Conservation (phyloP, 495 filamentous ascomycete genomes). For the Talaromyces ruber region DNA sequence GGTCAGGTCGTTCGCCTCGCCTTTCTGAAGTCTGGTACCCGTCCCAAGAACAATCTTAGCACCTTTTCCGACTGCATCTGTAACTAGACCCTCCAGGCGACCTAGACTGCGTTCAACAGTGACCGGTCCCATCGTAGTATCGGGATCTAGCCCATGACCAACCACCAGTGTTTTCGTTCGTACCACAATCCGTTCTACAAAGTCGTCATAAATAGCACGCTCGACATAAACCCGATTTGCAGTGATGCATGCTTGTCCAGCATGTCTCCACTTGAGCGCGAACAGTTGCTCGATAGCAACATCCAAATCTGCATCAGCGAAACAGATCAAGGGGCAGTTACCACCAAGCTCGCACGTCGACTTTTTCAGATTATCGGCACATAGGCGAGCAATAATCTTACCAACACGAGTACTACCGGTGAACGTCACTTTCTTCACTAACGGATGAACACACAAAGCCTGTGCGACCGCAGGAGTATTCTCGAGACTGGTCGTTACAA, state of each 20-base stretch:
- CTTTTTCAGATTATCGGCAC: conserved; percentile 59
- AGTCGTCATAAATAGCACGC: conserved; percentile 42
- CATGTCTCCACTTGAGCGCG: conserved; percentile 57
- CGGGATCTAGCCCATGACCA: conserved; percentile 42
- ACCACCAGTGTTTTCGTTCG: conserved; percentile 39
- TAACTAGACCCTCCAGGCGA: conserved; percentile 42
- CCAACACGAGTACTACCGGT: conserved; percentile 62
- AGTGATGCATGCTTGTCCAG: conserved; percentile 66
- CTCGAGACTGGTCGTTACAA: conserved; percentile 47
- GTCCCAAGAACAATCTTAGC: conserved; percentile 11
- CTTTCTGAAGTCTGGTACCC: conserved; percentile 24
- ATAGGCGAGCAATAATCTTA: conserved; percentile 51
- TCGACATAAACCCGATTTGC: conserved; percentile 69
- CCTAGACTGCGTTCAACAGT: conserved; percentile 44
- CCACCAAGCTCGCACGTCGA: conserved; percentile 66
- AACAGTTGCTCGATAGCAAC: conserved; percentile 52
- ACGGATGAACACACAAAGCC: conserved; percentile 54
- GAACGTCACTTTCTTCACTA: conserved; percentile 66
- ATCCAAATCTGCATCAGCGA: conserved; percentile 64
- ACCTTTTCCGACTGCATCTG: conserved; percentile 44
- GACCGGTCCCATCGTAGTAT: conserved; percentile 48
- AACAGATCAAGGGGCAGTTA: conserved; percentile 67
- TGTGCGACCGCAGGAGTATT: conserved; percentile 58
- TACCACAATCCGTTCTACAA: conserved; percentile 29
- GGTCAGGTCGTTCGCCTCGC: neutral